Evolutionary conservation across 108 stramenopile species (phyloP).

Genomic region (Skeletonema potamos): DNA sequence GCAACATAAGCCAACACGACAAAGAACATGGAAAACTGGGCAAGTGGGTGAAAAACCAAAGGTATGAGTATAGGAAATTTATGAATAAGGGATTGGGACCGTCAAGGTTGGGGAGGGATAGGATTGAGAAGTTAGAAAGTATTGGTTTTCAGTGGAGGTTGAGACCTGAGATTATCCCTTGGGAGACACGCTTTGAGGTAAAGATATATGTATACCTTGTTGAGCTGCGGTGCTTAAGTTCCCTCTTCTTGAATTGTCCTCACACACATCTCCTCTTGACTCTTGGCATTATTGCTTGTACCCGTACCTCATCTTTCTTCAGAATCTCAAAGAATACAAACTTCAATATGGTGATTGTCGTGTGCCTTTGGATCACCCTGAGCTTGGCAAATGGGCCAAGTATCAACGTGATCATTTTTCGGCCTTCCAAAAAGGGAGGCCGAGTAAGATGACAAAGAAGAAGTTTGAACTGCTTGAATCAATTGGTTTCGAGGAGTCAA

Average conservation of each 20-base stretch:
- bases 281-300: neutral
- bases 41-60: conserved; percentile 44
- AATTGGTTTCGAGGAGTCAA: conserved; percentile 34
- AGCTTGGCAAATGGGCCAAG: conserved; percentile 41
- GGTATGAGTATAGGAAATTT: conserved; percentile 41
- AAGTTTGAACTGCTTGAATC: conserved; percentile 23
- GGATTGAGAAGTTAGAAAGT: conserved; percentile 37
- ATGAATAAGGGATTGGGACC: conserved; percentile 25
- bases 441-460: conserved; percentile 22
- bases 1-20: conserved; percentile 24
- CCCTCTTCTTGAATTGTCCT: neutral
- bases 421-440: conserved; percentile 16
- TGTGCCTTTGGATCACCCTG: conserved; percentile 26
- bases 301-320: neutral
- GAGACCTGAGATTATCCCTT: conserved; percentile 28
- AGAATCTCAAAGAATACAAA: conserved; percentile 36
- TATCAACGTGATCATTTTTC: conserved; percentile 35
- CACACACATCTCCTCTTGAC: neutral
- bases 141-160: conserved; percentile 44
- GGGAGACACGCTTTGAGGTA: conserved; percentile 34
- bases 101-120: conserved; percentile 26
- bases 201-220: neutral
- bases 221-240: too few relatives aligned
- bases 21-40: conserved; percentile 29
- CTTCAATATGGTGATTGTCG: conserved; percentile 35